Evolutionary conservation across 768 basidiomycete species (phyloP), one percentile per base, ranked within the genome.

Genomic region (Lentinula lateritia): DNA sequence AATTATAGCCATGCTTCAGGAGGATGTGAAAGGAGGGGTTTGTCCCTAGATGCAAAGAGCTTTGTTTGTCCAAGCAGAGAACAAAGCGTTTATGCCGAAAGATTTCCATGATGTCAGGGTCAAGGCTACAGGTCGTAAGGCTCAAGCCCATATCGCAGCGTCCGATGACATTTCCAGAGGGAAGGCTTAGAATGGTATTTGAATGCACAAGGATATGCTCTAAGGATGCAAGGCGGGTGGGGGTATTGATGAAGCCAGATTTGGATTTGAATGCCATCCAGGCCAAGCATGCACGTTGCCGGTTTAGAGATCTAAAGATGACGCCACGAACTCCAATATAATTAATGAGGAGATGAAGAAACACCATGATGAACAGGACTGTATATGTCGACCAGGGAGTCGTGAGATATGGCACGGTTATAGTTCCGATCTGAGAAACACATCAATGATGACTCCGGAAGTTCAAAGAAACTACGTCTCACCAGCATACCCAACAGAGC

Each of bases 401-500:
- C 18, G 79, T 78, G 43, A 89, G 67, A 63, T 81, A 79, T 7
- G 84, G 82, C 34, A 89, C 79, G 7, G 88, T 71, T n/a, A 83
- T 65, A 2, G 82, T 82, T 6, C 87, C 87, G 13, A 83, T 76
- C 88, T 89, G 60, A 38, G 12, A 53, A 34, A 34, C 12, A 50
- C 20, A 46, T 60, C 15, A 41, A 34, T 42, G 23, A 23, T 18
- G 10, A n/a, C n/a, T 20, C 6, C 9, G 53, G 10, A 38, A 56
- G 16, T 9, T 35, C 61, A 48, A 45, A 2, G 41, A 15, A 6
- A 35, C 20, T n/a, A 5, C 6, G 15, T 66, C 84, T 67, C 60
- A 88, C 88, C 69, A 89, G 67, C 82, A 88, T 85, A 18, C 88
- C 88, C 1, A 85, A 66, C 35, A 90, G 79, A 1, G 84, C 84